Base-by-base conservation (phyloP, 352 stramenopile genomes). In the Pilasporangium apinafurcum region DNA sequence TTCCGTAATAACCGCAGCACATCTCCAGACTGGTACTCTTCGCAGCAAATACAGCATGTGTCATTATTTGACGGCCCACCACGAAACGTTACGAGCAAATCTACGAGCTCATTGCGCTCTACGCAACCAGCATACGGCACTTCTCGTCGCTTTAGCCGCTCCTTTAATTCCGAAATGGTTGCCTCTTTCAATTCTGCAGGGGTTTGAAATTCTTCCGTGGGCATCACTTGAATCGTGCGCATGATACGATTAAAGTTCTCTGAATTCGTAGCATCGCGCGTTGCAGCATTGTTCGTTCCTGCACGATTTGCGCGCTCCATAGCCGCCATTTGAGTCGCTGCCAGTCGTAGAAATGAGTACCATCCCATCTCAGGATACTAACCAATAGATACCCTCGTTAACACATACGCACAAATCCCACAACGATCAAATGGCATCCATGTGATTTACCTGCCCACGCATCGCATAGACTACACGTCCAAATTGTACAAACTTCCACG, bases 31-130 rank as follows among this genome's bases (percentile, higher is more conserved):
- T 79, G 63, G 51, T 92, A 94, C 61, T 88, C 77, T 30, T 94
- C 82, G 46, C 73, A 89, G 68, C 83, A 94, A 47, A 94, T 94
- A 46, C 77, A 88, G 62, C 83, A 94, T 37, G 75, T 88, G 52
- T 90, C 78, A 49, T 90, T 90, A 53, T 90, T 90, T 27, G 66
- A 75, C 29, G 81, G 81, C 1, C 81, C 81, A 36, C 81, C 81
- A 10, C 81, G 70, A 46, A 85, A 92, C 29, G 74, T 63, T 10
- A 86, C 58, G 34, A 92, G 55, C 45, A 88, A 40, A 0, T 86
- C 62, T 12, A 91, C 73, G 13, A 92, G 63, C 40, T 92, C 81
- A 16, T 41, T 49, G 26, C 80, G 80, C 45, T 92, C 78, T 7
- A 92, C 73, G 37, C 73, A 86, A 17, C 68, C 53, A 0, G 60